Percentiles rank a stretch among this genome's conserved stretches.
phyloP scores from a whole-genome alignment of 2,329 filamentous ascomycete species.

The Aureobasidium mangrovei region DNA sequence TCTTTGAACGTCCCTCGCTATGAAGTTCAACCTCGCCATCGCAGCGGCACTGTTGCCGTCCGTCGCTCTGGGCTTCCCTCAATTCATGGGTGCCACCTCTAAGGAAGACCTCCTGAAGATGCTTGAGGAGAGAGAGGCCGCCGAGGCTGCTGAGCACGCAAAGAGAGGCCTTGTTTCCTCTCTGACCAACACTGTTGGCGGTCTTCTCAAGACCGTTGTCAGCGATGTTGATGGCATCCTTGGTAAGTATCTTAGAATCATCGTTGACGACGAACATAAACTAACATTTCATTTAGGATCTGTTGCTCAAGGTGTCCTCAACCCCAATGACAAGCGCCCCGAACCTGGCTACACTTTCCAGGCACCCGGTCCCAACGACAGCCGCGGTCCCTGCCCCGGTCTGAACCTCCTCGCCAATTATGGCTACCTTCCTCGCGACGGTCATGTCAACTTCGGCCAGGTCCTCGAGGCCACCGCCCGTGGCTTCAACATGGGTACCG shows the following conservation, averaged over 20 bases:
- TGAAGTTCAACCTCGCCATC: constrained; percentile 9
- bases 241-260: not conserved
- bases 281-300: constrained; percentile 19
- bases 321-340: constrained; percentile 22
- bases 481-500: constrained; percentile 32
- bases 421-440: constrained; percentile 33
- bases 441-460: constrained; percentile 29
- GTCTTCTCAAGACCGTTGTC: not conserved
- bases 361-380: constrained; percentile 22
- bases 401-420: constrained; percentile 35
- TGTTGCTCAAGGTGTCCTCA: constrained; percentile 18
- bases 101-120: constrained; percentile 4
- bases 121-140: constrained; percentile 4
- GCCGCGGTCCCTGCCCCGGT: constrained; percentile 31
- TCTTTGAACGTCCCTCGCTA: not conserved
- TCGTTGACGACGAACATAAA: not conserved
- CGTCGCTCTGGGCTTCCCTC: constrained; percentile 5
- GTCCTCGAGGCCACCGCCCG: constrained; percentile 26
- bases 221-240: constrained; percentile 5
- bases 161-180: not conserved
- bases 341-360: constrained; percentile 23
- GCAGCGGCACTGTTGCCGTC: constrained; percentile 8
- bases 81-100: constrained; percentile 1
- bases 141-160: not conserved
- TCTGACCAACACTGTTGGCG: not conserved